A percentile compares a stretch with the other conserved stretches of the same genome.
These are phyloP conservation scores for Kuraishia molischiana DNA, from an alignment of 805 yeast species.

Conservation along the genomic window DNA sequence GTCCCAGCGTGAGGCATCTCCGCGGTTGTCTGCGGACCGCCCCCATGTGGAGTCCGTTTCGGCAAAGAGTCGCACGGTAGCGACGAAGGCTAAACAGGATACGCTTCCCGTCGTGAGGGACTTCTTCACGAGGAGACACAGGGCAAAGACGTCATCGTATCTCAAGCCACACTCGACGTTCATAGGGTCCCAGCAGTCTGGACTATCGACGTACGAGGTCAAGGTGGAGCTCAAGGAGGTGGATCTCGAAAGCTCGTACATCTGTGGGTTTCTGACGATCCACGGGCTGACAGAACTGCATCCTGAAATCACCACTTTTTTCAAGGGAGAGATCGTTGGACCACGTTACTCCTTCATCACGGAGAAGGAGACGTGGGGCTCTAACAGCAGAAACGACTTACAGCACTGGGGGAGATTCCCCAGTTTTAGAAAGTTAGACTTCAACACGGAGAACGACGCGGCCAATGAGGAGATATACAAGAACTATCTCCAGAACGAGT, in stretches of 20 bases:
- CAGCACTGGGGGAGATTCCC: constrained; percentile 55
- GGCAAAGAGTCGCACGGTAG: no score
- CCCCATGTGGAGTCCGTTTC: no score
- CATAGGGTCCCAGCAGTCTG: constrained; percentile 64
- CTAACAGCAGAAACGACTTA: constrained; percentile 39
- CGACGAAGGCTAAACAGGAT: no score
- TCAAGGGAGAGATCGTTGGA: constrained; percentile 63
- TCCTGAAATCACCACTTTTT: constrained; percentile 61
- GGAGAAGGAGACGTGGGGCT: constrained; percentile 42
- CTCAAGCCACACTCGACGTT: constrained; percentile 55
- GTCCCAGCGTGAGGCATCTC: no score
- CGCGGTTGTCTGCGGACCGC: no score
- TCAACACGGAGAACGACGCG: constrained; percentile 19
- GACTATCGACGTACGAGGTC: constrained; percentile 54
- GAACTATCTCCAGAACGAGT: constrained; percentile 26
- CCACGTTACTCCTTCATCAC: constrained; percentile 50
- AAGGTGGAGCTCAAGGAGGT: constrained; percentile 59
- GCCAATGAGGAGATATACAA: constrained; percentile 15
- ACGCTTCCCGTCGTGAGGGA: no score
- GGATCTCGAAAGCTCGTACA: constrained; percentile 41
- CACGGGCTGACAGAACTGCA: constrained; percentile 53
- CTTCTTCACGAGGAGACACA: constrained; percentile 1
- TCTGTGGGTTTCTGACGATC: constrained; percentile 57
- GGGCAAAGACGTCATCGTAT: constrained; percentile 23
- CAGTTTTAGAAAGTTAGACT: constrained; percentile 22